phyloP scores from a whole-genome alignment of 768 basidiomycete species.

The Mycena vulgaris region DNA sequence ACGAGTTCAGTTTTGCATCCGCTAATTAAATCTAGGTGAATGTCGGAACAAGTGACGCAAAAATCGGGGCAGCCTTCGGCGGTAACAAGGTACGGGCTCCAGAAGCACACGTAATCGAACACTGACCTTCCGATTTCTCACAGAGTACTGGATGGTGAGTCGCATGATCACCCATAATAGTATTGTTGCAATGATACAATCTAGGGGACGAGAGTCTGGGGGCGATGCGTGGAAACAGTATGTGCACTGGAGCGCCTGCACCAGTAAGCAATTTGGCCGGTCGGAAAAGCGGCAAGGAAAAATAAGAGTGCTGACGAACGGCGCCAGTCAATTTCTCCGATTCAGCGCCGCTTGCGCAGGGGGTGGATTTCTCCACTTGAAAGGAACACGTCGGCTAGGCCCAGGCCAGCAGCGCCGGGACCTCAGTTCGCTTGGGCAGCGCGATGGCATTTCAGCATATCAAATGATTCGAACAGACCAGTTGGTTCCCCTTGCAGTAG shows the following conservation, averaged over 20 bases:
- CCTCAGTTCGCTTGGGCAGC: constrained; percentile 31
- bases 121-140: constrained; percentile 30
- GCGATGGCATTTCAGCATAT: constrained; percentile 26
- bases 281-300: too few relatives aligned
- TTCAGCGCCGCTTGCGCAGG: constrained; percentile 92
- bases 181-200: constrained; percentile 41
- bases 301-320: constrained; percentile 34
- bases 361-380: constrained; percentile 84
- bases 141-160: constrained; percentile 89
- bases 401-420: constrained; percentile 22
- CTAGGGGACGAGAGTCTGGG: constrained; percentile 95
- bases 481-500: constrained; percentile 28
- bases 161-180: constrained; percentile 25
- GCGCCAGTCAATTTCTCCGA: constrained; percentile 87
- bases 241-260: constrained; percentile 92
- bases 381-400: constrained; percentile 38
- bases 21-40: constrained; percentile 60
- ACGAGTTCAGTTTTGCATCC: constrained; percentile 29
- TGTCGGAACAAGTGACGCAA: constrained; percentile 72
- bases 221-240: constrained; percentile 99
- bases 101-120: constrained; percentile 20
- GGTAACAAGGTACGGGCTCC: constrained; percentile 85
- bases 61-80: constrained; percentile 89
- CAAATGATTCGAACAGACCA: constrained; percentile 18
- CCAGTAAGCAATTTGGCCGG: constrained; percentile 70